Percentiles rank a stretch among this genome's conserved stretches.
Evolutionary conservation across 148 eudicot species (phyloP).

Genomic region (Vaccinium macrocarpon): DNA sequence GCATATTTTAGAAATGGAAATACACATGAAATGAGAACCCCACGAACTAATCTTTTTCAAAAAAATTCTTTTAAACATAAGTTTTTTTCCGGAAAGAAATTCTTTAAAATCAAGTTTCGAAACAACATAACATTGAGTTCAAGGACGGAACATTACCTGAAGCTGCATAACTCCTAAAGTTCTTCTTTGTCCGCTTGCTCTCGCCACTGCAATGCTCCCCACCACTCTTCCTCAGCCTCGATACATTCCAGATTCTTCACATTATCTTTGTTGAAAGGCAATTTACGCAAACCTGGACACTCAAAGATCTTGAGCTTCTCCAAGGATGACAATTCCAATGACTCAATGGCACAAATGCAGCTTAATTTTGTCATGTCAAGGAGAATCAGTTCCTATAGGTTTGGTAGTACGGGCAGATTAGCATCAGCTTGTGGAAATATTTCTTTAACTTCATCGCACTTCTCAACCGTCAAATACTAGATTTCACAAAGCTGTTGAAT

Average conservation of each 20-base stretch:
- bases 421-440: background rate
- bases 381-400: background rate
- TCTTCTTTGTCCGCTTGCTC: background rate
- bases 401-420: background rate
- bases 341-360: background rate
- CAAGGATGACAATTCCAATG: constrained; percentile 10
- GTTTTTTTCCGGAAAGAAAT: too few species aligned
- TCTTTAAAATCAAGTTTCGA: too few species aligned
- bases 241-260: too few species aligned
- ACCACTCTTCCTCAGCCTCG: too few species aligned
- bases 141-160: background rate
- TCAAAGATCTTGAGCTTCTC: background rate
- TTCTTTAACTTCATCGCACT: background rate
- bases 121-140: too few species aligned
- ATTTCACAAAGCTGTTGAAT: background rate
- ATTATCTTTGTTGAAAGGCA: too few species aligned
- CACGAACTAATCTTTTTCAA: too few species aligned
- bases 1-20: too few species aligned
- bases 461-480: background rate
- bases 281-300: background rate
- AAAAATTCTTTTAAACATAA: too few species aligned
- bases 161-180: background rate
- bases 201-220: background rate
- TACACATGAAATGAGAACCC: too few species aligned
- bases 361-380: background rate